Conservation (phyloP, 805 yeast species). For the Candida sonorensis region DNA sequence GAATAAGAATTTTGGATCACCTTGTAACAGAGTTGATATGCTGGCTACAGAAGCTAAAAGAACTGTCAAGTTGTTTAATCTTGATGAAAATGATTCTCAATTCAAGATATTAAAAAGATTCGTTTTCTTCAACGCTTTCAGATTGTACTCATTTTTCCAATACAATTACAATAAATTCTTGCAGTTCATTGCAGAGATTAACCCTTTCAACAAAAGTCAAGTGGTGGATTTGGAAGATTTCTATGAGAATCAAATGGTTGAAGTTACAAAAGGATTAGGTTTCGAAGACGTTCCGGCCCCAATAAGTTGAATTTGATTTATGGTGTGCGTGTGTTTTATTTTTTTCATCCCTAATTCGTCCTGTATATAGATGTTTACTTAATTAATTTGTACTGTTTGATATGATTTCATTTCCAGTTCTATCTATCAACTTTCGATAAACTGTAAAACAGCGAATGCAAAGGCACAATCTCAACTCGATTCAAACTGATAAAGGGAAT, state of each 20-base stretch:
- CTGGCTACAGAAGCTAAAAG: slow-evolving; percentile 50
- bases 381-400: no score
- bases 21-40: slow-evolving; percentile 64
- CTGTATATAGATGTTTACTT: no score
- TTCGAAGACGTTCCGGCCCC: slow-evolving; percentile 29
- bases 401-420: no score
- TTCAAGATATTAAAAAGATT: slow-evolving; percentile 10
- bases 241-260: slow-evolving; percentile 36
- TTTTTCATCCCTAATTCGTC: no score
- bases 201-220: slow-evolving; percentile 7
- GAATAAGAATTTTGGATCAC: slow-evolving; percentile 60
- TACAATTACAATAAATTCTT: slow-evolving; percentile 16
- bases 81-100: slow-evolving; percentile 7
- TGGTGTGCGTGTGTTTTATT: no score
- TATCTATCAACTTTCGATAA: no score
- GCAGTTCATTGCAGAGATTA: no score
- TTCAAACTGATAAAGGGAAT: no score
- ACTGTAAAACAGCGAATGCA: no score
- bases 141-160: slow-evolving; percentile 22
- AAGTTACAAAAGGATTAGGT: slow-evolving; percentile 38
- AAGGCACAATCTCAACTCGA: no score
- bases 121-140: slow-evolving; percentile 9
- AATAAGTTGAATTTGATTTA: slow-evolving; percentile 16
- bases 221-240: slow-evolving; percentile 30
- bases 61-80: slow-evolving; percentile 12